These are phyloP conservation scores for Termitomyces sp. DNA, from an alignment of 768 basidiomycete species.

Conservation along the genomic window DNA sequence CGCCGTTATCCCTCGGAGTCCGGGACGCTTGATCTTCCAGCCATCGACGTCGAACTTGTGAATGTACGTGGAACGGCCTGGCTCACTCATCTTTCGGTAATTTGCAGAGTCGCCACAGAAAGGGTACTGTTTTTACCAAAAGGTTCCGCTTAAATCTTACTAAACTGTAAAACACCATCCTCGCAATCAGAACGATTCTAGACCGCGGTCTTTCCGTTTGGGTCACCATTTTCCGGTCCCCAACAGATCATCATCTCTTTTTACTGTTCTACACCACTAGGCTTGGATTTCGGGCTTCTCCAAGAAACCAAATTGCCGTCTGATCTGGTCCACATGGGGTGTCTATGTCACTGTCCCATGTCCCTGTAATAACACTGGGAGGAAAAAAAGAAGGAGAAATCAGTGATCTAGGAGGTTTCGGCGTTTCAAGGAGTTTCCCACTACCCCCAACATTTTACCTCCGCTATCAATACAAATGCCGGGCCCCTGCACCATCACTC, in stretches of 20 bases:
- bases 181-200: slow-evolving; percentile 9
- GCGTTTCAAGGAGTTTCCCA: background rate
- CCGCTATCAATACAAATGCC: background rate
- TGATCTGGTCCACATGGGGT: background rate
- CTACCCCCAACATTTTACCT: background rate
- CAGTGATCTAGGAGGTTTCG: background rate
- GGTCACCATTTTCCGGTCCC: background rate
- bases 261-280: background rate
- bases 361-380: background rate
- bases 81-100: background rate
- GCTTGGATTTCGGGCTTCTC: background rate
- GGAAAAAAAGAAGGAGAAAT: background rate
- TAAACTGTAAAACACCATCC: background rate
- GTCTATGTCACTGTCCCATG: background rate
- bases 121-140: background rate
- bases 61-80: background rate
- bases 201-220: background rate
- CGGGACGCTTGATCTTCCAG: background rate
- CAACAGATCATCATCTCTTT: background rate
- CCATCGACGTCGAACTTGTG: background rate
- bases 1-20: background rate
- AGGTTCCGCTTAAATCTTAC: background rate
- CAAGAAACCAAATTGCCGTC: background rate
- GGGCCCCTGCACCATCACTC: slow-evolving; percentile 7
- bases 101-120: background rate